Evolutionary conservation across 441 rosid genomes (phyloP).

Genomic region (Gossypium lobatum): DNA sequence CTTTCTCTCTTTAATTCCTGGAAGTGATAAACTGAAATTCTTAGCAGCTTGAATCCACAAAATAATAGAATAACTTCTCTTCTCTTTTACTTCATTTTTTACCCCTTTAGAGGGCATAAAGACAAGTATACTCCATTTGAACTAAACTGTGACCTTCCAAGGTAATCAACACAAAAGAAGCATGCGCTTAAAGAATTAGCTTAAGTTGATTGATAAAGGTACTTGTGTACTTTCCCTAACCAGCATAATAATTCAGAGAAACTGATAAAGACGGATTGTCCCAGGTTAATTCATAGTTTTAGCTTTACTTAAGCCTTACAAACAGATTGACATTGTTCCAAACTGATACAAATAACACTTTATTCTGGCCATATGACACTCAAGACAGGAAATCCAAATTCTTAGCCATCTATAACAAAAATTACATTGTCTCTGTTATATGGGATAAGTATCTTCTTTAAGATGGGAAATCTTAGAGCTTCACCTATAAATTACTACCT

Average conservation of each 20-base stretch:
- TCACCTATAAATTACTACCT: constrained; percentile 2
- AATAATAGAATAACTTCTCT: neutral
- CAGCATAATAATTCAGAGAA: neutral
- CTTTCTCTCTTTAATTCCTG: constrained; percentile 94
- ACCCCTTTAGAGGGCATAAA: neutral
- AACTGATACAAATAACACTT: neutral
- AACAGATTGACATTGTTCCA: neutral
- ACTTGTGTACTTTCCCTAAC: neutral
- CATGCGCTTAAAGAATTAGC: neutral
- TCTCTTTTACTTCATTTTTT: neutral
- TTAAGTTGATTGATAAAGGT: neutral
- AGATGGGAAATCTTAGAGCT: constrained; percentile 6
- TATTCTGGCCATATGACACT: neutral
- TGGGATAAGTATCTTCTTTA: constrained; percentile 1
- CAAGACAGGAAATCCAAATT: neutral
- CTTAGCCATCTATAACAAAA: neutral
- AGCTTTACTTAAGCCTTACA: neutral
- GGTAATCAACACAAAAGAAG: neutral
- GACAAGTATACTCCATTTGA: neutral
- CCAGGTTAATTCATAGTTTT: neutral
- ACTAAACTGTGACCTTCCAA: constrained; percentile 3
- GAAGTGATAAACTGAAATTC: constrained; percentile 15
- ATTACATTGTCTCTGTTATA: neutral
- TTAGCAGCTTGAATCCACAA: constrained; percentile 1
- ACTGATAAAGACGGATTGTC: neutral